Percentiles rank a stretch among this genome's conserved stretches.
phyloP scores from a whole-genome alignment of 139 green algal genomes.

The Coccomyxa sp. region DNA sequence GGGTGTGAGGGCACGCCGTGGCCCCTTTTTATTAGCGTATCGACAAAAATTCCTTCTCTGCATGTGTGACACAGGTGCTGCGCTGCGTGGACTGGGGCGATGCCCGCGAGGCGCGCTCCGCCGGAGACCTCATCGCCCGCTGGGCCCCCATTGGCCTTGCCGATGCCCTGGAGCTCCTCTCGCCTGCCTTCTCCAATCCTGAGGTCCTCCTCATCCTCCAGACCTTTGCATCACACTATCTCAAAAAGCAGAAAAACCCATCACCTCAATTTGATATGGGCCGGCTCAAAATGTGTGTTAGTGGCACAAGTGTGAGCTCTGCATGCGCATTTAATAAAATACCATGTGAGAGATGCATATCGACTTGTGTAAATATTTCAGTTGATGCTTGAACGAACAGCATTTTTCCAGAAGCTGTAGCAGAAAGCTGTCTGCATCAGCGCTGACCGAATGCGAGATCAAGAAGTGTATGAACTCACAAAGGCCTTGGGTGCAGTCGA shows the following conservation, averaged over 20 bases:
- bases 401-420: neutral
- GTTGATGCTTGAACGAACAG: too few relatives aligned
- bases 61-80: conserved; percentile 72
- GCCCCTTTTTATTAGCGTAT: too few relatives aligned
- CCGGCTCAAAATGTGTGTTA: too few relatives aligned
- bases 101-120: conserved; percentile 65
- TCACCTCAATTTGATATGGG: too few relatives aligned
- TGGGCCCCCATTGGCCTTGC: conserved; percentile 85
- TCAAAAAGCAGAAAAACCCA: too few relatives aligned
- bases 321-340: too few relatives aligned
- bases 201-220: conserved; percentile 37
- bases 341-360: too few relatives aligned
- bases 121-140: conserved; percentile 73
- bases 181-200: conserved; percentile 71
- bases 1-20: too few relatives aligned
- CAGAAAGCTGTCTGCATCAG: neutral
- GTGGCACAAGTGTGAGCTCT: too few relatives aligned
- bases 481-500: conserved; percentile 3
- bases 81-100: conserved; percentile 92
- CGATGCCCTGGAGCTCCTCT: conserved; percentile 93
- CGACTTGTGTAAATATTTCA: too few relatives aligned
- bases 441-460: neutral
- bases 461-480: neutral
- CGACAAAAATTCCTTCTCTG: neutral
- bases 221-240: neutral